Conservation (phyloP, 371 early-diverging fungal species). For the Rhizopus arrhizus region DNA sequence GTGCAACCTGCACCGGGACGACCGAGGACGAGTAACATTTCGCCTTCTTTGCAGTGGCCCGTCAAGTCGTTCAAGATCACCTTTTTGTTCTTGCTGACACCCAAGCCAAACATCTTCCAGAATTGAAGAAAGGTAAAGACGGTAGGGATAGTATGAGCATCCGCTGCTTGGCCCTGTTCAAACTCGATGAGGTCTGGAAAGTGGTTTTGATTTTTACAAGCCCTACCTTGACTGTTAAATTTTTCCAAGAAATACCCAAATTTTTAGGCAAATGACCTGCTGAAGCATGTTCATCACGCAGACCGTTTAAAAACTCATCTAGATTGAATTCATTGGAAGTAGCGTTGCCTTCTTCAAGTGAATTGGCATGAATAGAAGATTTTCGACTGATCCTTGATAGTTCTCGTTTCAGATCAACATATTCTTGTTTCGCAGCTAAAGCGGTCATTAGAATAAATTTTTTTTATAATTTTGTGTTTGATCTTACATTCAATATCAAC, state of each 20-base stretch:
- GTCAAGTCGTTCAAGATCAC: conserved; percentile 44
- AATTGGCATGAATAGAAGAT: conserved; percentile 11
- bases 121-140: conserved; percentile 19
- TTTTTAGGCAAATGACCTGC: conserved; percentile 49
- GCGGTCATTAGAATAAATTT: not conserved
- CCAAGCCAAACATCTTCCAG: conserved; percentile 33
- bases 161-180: conserved; percentile 33
- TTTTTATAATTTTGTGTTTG: not conserved
- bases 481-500: conserved; percentile 35
- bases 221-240: conserved; percentile 36
- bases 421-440: conserved; percentile 43
- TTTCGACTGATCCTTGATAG: conserved; percentile 35
- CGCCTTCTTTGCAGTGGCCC: conserved; percentile 61
- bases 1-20: conserved; percentile 78
- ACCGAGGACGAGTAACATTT: conserved; percentile 75
- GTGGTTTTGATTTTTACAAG: not conserved
- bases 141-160: conserved; percentile 32
- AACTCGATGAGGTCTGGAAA: not conserved
- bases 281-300: conserved; percentile 17
- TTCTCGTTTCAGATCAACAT: conserved; percentile 36
- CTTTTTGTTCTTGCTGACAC: conserved; percentile 23
- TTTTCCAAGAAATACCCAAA: conserved; percentile 53
- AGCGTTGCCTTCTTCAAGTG: conserved; percentile 24
- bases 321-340: conserved; percentile 21
- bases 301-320: conserved; percentile 24